phyloP scores from a whole-genome alignment of 768 basidiomycete genomes.

The Cubamyces sp. region DNA sequence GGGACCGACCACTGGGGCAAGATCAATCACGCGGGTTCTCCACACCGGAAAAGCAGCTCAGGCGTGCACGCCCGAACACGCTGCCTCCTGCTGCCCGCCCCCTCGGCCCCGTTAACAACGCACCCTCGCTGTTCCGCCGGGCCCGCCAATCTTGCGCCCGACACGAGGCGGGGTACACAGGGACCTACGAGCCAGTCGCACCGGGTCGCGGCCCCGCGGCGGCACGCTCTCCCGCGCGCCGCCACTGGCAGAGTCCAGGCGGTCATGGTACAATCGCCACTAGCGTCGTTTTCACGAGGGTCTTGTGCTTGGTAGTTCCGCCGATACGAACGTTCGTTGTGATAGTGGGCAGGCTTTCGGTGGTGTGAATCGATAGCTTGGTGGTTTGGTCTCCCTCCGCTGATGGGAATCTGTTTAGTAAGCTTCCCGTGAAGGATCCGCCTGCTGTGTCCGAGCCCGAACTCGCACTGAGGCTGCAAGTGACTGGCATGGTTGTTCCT shows the following conservation, averaged over 20 bases:
- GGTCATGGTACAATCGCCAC: too few relatives aligned
- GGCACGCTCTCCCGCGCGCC: background rate
- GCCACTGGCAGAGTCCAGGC: too few relatives aligned
- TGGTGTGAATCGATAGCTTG: background rate
- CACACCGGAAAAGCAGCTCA: constrained; percentile 12
- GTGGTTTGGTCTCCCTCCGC: background rate
- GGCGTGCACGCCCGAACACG: background rate
- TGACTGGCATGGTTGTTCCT: too few relatives aligned
- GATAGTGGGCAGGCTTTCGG: background rate
- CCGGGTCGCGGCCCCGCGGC: constrained; percentile 1
- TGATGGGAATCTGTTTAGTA: background rate
- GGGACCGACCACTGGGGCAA: too few relatives aligned
- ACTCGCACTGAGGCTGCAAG: too few relatives aligned
- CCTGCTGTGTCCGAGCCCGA: too few relatives aligned
- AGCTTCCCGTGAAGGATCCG: constrained; percentile 10
- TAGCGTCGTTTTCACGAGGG: too few relatives aligned
- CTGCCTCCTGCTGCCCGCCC: background rate
- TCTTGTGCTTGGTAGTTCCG: too few relatives aligned
- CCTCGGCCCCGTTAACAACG: background rate
- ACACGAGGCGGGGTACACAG: constrained; percentile 23
- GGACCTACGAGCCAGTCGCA: constrained; percentile 19
- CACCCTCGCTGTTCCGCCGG: constrained; percentile 5
- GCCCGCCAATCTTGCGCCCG: constrained; percentile 7
- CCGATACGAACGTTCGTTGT: background rate
- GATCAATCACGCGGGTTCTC: background rate